Evolutionary conservation across 371 early-diverging fungal species (phyloP).

Genomic region (Mucor indicus): DNA sequence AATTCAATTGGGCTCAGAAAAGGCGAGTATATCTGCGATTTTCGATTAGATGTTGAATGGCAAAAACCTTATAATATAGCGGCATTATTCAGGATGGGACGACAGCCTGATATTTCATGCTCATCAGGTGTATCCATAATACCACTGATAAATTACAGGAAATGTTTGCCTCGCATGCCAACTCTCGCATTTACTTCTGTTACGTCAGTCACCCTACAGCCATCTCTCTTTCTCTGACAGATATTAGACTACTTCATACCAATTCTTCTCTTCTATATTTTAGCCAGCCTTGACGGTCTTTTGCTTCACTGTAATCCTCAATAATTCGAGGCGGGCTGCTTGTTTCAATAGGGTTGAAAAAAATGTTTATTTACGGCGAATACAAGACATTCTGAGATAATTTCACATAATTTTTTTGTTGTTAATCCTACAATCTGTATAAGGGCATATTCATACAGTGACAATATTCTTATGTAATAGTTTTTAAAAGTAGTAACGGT

Average conservation of each 20-base stretch:
- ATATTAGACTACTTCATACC: not conserved
- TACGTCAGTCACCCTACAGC: not conserved
- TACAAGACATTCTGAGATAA: constrained; percentile 7
- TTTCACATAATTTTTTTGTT: constrained; percentile 5
- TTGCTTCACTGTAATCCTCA: constrained; percentile 2
- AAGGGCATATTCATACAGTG: constrained; percentile 11
- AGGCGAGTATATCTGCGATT: constrained; percentile 10
- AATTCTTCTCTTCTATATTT: not conserved
- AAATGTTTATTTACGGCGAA: constrained; percentile 13
- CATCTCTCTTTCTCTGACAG: not conserved
- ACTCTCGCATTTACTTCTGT: constrained; percentile 8
- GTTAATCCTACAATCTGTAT: constrained; percentile 9
- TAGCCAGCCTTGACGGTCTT: not conserved
- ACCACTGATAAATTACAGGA: constrained; percentile 11
- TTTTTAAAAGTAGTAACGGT: constrained; percentile 9
- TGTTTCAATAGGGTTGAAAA: constrained; percentile 9
- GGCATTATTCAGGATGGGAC: constrained; percentile 5
- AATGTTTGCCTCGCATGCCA: constrained; percentile 13
- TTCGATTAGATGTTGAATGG: constrained; percentile 11
- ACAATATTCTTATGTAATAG: constrained; percentile 6
- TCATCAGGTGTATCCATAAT: constrained; percentile 4
- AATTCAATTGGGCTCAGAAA: constrained; percentile 6
- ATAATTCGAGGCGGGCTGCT: constrained; percentile 8
- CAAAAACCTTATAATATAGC: constrained; percentile 5
- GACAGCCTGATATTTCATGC: constrained; percentile 14